Evolutionary conservation across 23 red algal genomes (phyloP).

Genomic region (Pyropia haitanensis): DNA sequence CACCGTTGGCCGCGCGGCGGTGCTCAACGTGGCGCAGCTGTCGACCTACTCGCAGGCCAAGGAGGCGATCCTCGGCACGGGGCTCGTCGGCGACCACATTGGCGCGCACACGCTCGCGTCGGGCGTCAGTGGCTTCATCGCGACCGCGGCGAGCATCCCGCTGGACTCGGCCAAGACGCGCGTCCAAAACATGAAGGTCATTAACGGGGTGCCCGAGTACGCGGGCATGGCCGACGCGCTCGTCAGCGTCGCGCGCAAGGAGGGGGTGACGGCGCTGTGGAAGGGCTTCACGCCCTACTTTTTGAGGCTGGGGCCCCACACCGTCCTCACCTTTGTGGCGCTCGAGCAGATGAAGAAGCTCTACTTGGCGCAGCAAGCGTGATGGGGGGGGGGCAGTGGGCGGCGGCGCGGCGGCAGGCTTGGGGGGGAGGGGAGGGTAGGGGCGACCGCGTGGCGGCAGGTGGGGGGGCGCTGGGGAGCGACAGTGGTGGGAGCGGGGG

Average conservation of each 20-base stretch:
- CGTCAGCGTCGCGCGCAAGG: conserved; percentile 46
- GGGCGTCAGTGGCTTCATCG: conserved; percentile 55
- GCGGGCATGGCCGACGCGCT: conserved; percentile 83
- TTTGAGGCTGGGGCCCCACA: conserved; percentile 84
- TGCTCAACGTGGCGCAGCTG: conserved; percentile 82
- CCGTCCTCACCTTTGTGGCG: conserved; percentile 83
- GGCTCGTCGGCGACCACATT: conserved; percentile 75
- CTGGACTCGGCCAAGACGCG: conserved; percentile 89
- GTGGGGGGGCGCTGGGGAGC: too few relatives aligned
- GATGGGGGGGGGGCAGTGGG: too few relatives aligned
- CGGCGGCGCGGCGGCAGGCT: too few relatives aligned
- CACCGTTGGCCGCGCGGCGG: conserved; percentile 75
- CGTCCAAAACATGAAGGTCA: conserved; percentile 86
- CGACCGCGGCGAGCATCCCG: conserved; percentile 61
- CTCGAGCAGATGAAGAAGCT: conserved; percentile 81
- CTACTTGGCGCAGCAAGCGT: conserved; percentile 16
- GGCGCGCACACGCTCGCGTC: conserved; percentile 68
- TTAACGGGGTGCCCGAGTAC: conserved; percentile 69
- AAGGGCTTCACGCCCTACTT: conserved; percentile 91
- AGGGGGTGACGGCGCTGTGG: conserved; percentile 88
- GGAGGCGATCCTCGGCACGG: conserved; percentile 60
- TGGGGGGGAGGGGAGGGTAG: too few relatives aligned
- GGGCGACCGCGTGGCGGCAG: too few relatives aligned
- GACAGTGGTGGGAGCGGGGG: too few relatives aligned
- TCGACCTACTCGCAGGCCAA: conserved; percentile 95